Conservation (phyloP, 176 grass and related monocot species). For the bread wheat (Triticum aestivum) region IWGSC_CS_RefSeq_v2.1 NC_057814.1:486369557-486370056, state of each 20-base stretch:
- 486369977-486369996: not conserved
- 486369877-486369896: not conserved
- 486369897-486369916: not conserved
- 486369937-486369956: not conserved
- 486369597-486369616: not conserved
- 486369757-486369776: conserved; percentile 1
- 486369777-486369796: not conserved
- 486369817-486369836: not conserved
- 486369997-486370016: not conserved
- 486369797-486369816: not conserved
- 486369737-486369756: not conserved
- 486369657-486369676: not conserved
- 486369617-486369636: not conserved
- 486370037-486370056: not conserved
- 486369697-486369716: not conserved
- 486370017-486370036: not conserved
- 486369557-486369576: conserved; percentile 23
- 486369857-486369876: not conserved
- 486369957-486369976: not conserved
- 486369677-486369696: not conserved
- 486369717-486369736: not conserved
- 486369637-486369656: not conserved
- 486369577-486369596: not conserved
- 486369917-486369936: not conserved
- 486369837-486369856: not conserved